Base-by-base conservation (phyloP, 176 grass and related monocot genomes). In the Microstegium vimineum region DNA sequence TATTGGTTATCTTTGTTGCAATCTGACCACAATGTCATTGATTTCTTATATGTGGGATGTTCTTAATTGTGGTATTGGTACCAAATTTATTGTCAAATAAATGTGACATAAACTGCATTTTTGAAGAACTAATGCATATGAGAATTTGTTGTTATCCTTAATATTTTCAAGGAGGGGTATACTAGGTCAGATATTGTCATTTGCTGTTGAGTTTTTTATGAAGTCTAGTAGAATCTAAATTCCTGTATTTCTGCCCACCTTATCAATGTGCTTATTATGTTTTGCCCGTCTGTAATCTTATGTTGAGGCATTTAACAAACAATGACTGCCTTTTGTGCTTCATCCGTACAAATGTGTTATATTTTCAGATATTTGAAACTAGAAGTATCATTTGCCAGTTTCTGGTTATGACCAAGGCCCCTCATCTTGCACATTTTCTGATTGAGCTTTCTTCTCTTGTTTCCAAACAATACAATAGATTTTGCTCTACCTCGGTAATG, bases 401-500 rank as follows among this genome's bases (percentile, higher is more conserved):
- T 79, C 17, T 79, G 2, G 40, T 57, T 56, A 38, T 18, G 2
- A 36, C 43, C 62, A 52, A 23, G 12, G 3, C 15, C 5, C 69
- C 20, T 36, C 38, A 17, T 17, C 27, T 35, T 34, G 17, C 5
- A 31, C 31, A 2, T 62, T 82, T 63, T 84, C 82, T 89, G 42
- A 89, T 71, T 3, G 10, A 59, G 35, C 32, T 71, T 43, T 59
- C 45, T 70, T 76, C 10, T 85, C 62, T 61, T 81, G 31, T 69
- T 70, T 71, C 12, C 4, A 82, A 77, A 85, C 41, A 56, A 45
- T 79, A 8, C 22, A 77, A 54, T 87, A 90, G 89, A 90, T 59
- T 90, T 87, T 68, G 84, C 84, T 43, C 88, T 90, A 43, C 89
- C 89, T 30, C 84, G 89, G 89, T 83, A 56, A 87, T 9, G 62